Conservation (phyloP, 306 rosid genomes). For the Amphicarpaea edgeworthii region DNA sequence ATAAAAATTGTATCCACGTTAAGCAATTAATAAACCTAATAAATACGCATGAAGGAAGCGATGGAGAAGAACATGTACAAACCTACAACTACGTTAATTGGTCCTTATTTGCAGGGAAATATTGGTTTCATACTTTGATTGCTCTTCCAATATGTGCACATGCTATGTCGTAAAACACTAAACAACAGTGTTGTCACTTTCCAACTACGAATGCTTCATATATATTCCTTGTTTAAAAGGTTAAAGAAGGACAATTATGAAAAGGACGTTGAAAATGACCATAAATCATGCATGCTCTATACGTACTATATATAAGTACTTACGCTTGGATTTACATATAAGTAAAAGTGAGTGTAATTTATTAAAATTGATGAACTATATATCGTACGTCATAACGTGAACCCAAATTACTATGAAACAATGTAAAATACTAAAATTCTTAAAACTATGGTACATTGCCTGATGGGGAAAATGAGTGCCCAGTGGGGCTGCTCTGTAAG, state of each 20-base stretch:
- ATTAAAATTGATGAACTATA: background rate
- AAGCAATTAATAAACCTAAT: background rate
- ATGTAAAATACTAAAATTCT: background rate
- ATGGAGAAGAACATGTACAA: background rate
- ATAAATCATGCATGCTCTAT: background rate
- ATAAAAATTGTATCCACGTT: background rate
- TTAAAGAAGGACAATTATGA: background rate
- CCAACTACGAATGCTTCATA: background rate
- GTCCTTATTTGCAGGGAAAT: background rate
- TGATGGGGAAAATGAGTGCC: background rate
- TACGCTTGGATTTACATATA: background rate
- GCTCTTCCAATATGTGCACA: constrained; percentile 7
- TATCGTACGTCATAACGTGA: background rate
- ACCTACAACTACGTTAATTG: background rate
- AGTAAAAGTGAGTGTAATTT: background rate
- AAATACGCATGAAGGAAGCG: background rate
- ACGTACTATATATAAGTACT: background rate
- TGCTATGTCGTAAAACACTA: background rate
- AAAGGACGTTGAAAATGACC: background rate
- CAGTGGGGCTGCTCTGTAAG: no score
- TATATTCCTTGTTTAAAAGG: background rate
- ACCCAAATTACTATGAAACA: background rate
- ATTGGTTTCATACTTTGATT: constrained; percentile 3
- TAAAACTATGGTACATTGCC: background rate
- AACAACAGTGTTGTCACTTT: background rate